These are phyloP conservation scores for Brassica nigra DNA, from an alignment of 345 rosid genomes.

Conservation along the genomic window DNA sequence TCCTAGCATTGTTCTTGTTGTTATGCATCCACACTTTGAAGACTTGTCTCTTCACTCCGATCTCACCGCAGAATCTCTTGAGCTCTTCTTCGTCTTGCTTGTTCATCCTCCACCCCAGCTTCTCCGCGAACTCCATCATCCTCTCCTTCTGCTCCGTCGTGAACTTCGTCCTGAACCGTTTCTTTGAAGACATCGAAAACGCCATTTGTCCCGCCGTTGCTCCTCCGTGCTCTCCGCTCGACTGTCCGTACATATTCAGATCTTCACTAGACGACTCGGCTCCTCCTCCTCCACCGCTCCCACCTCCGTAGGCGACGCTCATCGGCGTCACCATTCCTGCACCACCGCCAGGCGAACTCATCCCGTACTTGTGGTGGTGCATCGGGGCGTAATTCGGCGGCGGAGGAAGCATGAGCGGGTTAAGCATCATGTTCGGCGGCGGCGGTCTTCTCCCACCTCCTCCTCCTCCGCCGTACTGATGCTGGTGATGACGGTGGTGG, in stretches of 20 bases:
- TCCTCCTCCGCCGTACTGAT: constrained; percentile 24
- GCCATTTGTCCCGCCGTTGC: constrained; percentile 48
- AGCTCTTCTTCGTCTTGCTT: constrained; percentile 70
- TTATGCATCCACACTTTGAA: constrained; percentile 94
- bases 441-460: constrained; percentile 34
- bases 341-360: constrained; percentile 48
- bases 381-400: constrained; percentile 35
- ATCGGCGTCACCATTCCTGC: constrained; percentile 65
- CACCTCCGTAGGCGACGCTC: constrained; percentile 66
- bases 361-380: constrained; percentile 45
- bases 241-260: constrained; percentile 56
- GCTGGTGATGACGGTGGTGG: constrained; percentile 18
- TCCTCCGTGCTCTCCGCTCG: constrained; percentile 41
- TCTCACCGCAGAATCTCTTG: constrained; percentile 61
- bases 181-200: constrained; percentile 59
- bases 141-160: constrained; percentile 70
- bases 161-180: constrained; percentile 66
- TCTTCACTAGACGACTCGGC: constrained; percentile 83
- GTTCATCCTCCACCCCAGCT: constrained; percentile 73
- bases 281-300: constrained; percentile 39
- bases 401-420: constrained; percentile 57
- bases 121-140: constrained; percentile 82
- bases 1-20: constrained; percentile 67
- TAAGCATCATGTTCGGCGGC: constrained; percentile 41
- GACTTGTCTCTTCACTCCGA: constrained; percentile 69